Evolutionary conservation across 2,329 filamentous ascomycete species (phyloP), one percentile per base, ranked within the genome.

Genomic region (Neofusicoccum parvum): DNA sequence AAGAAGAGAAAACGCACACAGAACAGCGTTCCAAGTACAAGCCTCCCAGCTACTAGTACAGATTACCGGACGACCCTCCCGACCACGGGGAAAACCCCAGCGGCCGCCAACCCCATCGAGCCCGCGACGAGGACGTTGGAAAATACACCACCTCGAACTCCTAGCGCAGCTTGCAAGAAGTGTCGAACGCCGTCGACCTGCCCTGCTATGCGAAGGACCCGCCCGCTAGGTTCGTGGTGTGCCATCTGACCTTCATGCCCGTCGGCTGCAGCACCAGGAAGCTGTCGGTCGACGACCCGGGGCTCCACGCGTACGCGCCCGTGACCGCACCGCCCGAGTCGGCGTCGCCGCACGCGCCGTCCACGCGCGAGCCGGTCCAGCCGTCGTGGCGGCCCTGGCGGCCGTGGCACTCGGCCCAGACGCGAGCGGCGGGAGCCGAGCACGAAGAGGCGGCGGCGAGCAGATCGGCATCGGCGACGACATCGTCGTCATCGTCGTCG

Each of bases 211-310:
- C 36, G 51, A 58, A 41, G 3, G 41, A 43, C 17, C 36, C 20
- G 2, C 23, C 39, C 23, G 41, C 14, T n/a, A 14, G 36, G 34
- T n/a, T 37, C 48, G 36, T 32, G 10, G 45, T 43, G 11, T 20
- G 37, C 60, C 60, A 63, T 23, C 20, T 34, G 2, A 63, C 27
- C 37, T 45, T 17, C 48, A 45, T 5, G 0, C 60, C 60, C 20
- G 32, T 63, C 23, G 60, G 60, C 48, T 50, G 60, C 23, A 63
- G 23, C 37, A 63, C 48, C 20, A 63, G 14, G 17, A 63, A 63
- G 23, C 53, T 58, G 23, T 39, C 53, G 14, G 48, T 51, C 14
- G 41, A 23, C 37, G 37, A 45, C 15, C 23, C 37, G 0, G 37
- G 53, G 17, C 53, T 58, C 37, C 39, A 58, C 9, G 23, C 39